These are phyloP conservation scores for Trametes pubescens DNA, from an alignment of 1,284 basidiomycete genomes.

Conservation along the genomic window DNA sequence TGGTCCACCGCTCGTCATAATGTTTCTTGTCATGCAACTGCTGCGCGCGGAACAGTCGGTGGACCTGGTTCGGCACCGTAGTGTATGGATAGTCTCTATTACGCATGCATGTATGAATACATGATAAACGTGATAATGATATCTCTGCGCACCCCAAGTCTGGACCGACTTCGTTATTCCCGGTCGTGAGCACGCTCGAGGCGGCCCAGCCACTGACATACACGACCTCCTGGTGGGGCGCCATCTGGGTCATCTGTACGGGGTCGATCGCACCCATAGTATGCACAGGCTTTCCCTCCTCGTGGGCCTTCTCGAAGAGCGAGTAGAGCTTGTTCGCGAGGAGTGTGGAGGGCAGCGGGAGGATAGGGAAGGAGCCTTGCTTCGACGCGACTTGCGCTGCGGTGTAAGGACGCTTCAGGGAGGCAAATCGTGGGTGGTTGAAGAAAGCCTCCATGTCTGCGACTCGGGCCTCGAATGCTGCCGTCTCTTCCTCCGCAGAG, in stretches of 20 bases:
- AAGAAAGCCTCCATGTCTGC: slow-evolving; percentile 79
- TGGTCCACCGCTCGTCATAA: slow-evolving; percentile 83
- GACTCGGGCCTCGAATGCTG: slow-evolving; percentile 71
- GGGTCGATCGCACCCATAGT: slow-evolving; percentile 94
- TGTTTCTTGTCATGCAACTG: slow-evolving; percentile 89
- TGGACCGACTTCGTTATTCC: slow-evolving; percentile 95
- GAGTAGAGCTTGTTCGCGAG: slow-evolving; percentile 86
- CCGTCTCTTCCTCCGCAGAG: slow-evolving; percentile 67
- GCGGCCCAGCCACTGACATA: slow-evolving; percentile 96
- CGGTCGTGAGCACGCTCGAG: slow-evolving; percentile 89
- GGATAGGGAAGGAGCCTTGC: slow-evolving; percentile 85
- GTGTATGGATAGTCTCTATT: slow-evolving; percentile 91
- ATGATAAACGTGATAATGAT: not conserved
- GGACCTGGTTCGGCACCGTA: slow-evolving; percentile 93
- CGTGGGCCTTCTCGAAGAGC: slow-evolving; percentile 70
- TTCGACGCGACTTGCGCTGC: slow-evolving; percentile 85
- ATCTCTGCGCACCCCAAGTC: slow-evolving; percentile 83
- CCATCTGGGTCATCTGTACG: slow-evolving; percentile 98
- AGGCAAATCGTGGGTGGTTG: slow-evolving; percentile 74
- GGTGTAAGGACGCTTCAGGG: slow-evolving; percentile 81
- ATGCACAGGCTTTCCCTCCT: slow-evolving; percentile 74
- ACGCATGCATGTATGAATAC: not conserved
- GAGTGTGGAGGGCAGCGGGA: slow-evolving; percentile 80
- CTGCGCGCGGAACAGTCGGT: slow-evolving; percentile 86
- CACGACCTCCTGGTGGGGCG: slow-evolving; percentile 91